Conservation (phyloP, 2,329 filamentous ascomycete species). For the Monosporascus sp. region DNA sequence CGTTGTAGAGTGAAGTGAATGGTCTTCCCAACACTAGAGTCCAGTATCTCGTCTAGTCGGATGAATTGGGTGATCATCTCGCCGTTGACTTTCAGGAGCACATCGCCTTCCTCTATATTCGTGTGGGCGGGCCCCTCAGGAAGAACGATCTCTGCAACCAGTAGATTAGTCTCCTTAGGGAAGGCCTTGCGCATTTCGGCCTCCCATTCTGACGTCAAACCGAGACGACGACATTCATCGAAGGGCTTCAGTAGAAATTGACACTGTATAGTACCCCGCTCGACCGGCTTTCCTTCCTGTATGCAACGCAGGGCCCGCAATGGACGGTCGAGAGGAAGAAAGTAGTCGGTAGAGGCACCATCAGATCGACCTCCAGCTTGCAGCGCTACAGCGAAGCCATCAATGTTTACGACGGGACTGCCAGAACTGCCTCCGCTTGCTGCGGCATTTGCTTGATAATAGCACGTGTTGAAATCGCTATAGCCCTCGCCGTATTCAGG, state of each 20-base stretch:
- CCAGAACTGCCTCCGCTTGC: conserved; percentile 98
- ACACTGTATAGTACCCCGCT: conserved; percentile 94
- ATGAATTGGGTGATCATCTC: conserved; percentile 92
- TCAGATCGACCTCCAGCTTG: conserved; percentile 93
- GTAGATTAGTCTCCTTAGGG: conserved; percentile 91
- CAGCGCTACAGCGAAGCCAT: conserved; percentile 84
- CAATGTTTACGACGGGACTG: conserved; percentile 93
- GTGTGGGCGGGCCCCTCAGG: conserved; percentile 82
- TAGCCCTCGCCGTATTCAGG: conserved; percentile 98
- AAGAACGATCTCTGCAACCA: conserved; percentile 91
- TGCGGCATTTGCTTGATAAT: conserved; percentile 96
- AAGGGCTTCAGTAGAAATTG: conserved; percentile 97
- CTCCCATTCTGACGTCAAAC: conserved; percentile 81
- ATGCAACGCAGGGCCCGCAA: conserved; percentile 82
- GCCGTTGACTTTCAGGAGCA: conserved; percentile 87
- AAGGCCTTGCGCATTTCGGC: conserved; percentile 75
- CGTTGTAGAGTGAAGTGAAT: conserved; percentile 80
- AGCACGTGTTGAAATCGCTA: conserved; percentile 92
- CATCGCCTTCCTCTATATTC: conserved; percentile 90
- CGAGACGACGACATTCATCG: conserved; percentile 88
- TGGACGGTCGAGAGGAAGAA: conserved; percentile 87
- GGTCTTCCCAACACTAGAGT: conserved; percentile 75
- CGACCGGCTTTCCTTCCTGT: conserved; percentile 66
- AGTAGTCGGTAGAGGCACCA: conserved; percentile 95
- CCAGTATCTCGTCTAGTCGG: conserved; percentile 82